Evolutionary conservation across 139 green algal genomes (phyloP).

Genomic region (Picochlorum sp.): DNA sequence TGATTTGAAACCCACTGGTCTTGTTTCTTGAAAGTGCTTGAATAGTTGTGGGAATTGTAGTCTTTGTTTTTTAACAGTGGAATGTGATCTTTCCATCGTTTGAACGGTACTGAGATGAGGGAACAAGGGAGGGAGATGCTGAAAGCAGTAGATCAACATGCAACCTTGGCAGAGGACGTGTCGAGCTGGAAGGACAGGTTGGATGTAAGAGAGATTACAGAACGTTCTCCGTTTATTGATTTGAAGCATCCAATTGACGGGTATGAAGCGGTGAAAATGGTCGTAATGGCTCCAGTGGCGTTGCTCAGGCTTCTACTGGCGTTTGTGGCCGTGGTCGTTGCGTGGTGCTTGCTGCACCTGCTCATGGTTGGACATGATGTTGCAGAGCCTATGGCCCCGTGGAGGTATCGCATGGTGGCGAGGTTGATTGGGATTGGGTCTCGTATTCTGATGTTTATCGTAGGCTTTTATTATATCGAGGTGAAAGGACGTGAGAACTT

Average conservation of each 20-base stretch:
- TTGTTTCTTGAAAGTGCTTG: no score
- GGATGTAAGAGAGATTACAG: no score
- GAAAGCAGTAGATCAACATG: no score
- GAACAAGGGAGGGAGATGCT: no score
- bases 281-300: constrained; percentile 10
- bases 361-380: not conserved
- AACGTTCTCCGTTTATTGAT: constrained; percentile 34
- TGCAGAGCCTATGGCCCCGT: not conserved
- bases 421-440: constrained; percentile 20
- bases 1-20: no score
- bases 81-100: no score
- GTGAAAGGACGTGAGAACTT: not conserved
- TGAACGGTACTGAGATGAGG: no score
- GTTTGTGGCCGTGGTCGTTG: not conserved
- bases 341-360: not conserved
- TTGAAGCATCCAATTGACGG: constrained; percentile 20
- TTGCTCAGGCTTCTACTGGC: constrained; percentile 9
- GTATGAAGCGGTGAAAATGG: constrained; percentile 35
- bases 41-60: no score
- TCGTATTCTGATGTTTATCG: constrained; percentile 13
- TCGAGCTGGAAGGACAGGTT: no score
- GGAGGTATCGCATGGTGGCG: constrained; percentile 6
- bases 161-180: no score
- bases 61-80: no score
- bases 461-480: constrained; percentile 8